These are phyloP conservation scores for Saccharomyces hybrid DNA, from an alignment of 1,139 yeast species.

Conservation along the genomic window DNA sequence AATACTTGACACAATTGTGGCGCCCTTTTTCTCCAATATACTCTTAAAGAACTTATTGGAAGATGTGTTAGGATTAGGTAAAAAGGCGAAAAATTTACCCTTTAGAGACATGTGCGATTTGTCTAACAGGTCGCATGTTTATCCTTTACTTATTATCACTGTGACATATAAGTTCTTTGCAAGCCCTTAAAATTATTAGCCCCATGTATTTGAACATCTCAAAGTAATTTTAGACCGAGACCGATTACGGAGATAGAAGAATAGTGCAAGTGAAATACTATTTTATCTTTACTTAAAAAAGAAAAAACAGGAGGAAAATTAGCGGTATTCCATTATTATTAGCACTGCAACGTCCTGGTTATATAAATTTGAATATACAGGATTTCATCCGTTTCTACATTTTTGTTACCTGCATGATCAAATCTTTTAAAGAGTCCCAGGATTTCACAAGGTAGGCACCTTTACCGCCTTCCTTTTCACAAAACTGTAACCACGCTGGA, in stretches of 20 bases:
- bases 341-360: background rate
- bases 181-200: background rate
- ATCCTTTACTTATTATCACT: background rate
- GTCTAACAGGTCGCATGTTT: background rate
- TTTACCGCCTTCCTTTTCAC: background rate
- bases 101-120: constrained; percentile 11
- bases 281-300: background rate
- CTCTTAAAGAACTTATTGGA: constrained; percentile 11
- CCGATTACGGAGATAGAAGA: background rate
- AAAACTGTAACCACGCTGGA: background rate
- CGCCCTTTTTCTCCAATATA: constrained; percentile 31
- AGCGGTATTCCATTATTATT: background rate
- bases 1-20: constrained; percentile 19
- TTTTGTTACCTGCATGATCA: background rate
- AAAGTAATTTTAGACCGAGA: background rate
- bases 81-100: constrained; percentile 15
- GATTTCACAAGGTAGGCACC: background rate
- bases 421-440: background rate
- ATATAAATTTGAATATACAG: background rate
- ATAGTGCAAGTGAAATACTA: background rate
- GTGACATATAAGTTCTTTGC: background rate
- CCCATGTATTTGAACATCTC: background rate
- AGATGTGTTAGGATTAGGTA: constrained; percentile 19
- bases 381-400: background rate
- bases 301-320: background rate